Base-by-base conservation (phyloP, 148 eudicot genomes). In the Fagopyrum tataricum region DNA sequence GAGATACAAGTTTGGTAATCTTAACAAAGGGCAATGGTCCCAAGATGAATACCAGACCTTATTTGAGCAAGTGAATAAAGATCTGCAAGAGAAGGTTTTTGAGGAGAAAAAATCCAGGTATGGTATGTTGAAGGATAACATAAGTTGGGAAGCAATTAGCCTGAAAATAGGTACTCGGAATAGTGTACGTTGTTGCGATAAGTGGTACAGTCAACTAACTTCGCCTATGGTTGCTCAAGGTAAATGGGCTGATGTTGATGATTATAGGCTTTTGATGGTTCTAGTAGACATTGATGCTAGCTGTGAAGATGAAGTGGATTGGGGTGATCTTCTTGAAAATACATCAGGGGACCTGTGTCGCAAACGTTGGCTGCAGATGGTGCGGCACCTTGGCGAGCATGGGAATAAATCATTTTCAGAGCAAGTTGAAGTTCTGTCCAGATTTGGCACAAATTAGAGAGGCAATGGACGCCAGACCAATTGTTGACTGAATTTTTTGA, bases 371-470 rank as follows among this genome's bases (percentile, higher is more conserved):
- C 37, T 56, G 48, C 80, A 84, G 73, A 81, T 84, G 84, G 79
- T 73, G 43, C 77, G 77, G 23, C 80, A 84, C 58, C 75, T 81
- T 59, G 87, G 84, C 1, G 71, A 81, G 23, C 44, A 72, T 75
- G 73, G 77, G 15, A 51, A 11, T 7, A 84, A 81, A 67, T 40
- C 80, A 9, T 81, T 81, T 52, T 58, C 66, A 23, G 79, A 81
- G 78, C 82, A 84, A 79, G 84, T 84, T 67, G 86, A 81, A 20
- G 72, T 76, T 67, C 82, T 84, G 80, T 43, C 78, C 86, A 2
- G 74, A 76, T 42, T 4, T 81, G 40, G 61, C 76, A 6, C 82
- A 83, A 56, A 79, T 71, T 23, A 76, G 82, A 75, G 86, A 76
- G 51, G 40, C 56, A 7, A 77, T 72, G 75, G 82, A 79, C 23